Evolutionary conservation across 2,329 filamentous ascomycete species (phyloP).

Genomic region (Mollisia scopiformis): DNA sequence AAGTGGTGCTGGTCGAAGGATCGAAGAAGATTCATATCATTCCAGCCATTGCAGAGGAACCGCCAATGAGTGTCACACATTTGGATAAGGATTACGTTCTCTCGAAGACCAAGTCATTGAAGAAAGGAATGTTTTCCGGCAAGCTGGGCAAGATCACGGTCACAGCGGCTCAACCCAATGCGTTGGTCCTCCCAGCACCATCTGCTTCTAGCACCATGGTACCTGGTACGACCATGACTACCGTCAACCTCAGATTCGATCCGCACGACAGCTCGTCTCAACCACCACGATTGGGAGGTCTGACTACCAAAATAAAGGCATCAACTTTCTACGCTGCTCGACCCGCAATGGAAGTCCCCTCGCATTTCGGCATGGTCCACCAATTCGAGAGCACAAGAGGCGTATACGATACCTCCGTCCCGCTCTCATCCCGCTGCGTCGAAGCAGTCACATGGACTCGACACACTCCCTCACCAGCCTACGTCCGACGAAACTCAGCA

Average conservation of each 20-base stretch:
- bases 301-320: constrained; percentile 35
- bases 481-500: constrained; percentile 30
- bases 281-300: constrained; percentile 35
- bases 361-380: constrained; percentile 17
- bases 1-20: constrained; percentile 28
- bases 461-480: constrained; percentile 26
- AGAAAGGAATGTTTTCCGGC: constrained; percentile 38
- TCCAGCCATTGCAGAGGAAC: constrained; percentile 32
- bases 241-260: constrained; percentile 36
- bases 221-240: constrained; percentile 32
- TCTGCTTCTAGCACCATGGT: constrained; percentile 7
- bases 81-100: constrained; percentile 30
- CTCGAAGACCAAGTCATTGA: constrained; percentile 32
- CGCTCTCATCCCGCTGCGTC: constrained; percentile 36
- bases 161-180: constrained; percentile 33
- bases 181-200: constrained; percentile 33
- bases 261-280: constrained; percentile 29
- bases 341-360: constrained; percentile 25
- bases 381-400: constrained; percentile 30
- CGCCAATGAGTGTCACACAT: constrained; percentile 32
- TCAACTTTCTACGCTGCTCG: constrained; percentile 32
- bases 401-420: constrained; percentile 29
- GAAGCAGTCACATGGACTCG: constrained; percentile 35
- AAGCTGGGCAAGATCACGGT: constrained; percentile 37
- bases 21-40: constrained; percentile 31